Conservation (phyloP, 2,329 filamentous ascomycete genomes). For the Talaromyces atroroseus region DNA sequence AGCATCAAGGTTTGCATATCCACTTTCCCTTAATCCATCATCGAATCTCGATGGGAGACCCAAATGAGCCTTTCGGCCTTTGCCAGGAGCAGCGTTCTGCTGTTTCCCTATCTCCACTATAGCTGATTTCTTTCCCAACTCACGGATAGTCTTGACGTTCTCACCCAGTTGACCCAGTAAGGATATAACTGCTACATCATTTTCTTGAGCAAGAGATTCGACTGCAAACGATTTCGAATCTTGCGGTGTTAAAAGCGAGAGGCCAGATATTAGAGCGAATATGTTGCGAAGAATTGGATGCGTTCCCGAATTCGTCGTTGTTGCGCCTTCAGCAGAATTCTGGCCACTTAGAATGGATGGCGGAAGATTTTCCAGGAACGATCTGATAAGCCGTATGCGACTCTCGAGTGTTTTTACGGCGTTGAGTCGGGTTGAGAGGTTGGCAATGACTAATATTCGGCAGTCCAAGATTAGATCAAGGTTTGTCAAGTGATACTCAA, state of each 20-base stretch:
- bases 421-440: slow-evolving; percentile 80
- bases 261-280: slow-evolving; percentile 74
- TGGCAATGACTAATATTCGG: slow-evolving; percentile 49
- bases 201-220: slow-evolving; percentile 70
- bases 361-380: slow-evolving; percentile 71
- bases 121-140: slow-evolving; percentile 68
- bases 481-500: background rate
- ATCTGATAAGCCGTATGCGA: slow-evolving; percentile 64
- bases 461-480: slow-evolving; percentile 8
- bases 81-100: slow-evolving; percentile 20
- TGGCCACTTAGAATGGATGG: slow-evolving; percentile 55
- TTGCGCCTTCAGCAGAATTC: slow-evolving; percentile 23
- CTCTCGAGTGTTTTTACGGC: slow-evolving; percentile 89
- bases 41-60: slow-evolving; percentile 22
- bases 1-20: slow-evolving; percentile 2
- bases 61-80: slow-evolving; percentile 12
- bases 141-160: slow-evolving; percentile 63
- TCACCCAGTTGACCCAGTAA: slow-evolving; percentile 71
- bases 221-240: slow-evolving; percentile 60
- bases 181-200: slow-evolving; percentile 74
- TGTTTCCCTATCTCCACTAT: slow-evolving; percentile 46
- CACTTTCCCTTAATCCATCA: slow-evolving; percentile 21
- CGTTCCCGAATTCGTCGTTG: slow-evolving; percentile 36
- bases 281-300: slow-evolving; percentile 80
- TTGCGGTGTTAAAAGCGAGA: slow-evolving; percentile 73